Conservation (phyloP, 108 stramenopile species). For the Pseudonitzschia delicatissima region DNA sequence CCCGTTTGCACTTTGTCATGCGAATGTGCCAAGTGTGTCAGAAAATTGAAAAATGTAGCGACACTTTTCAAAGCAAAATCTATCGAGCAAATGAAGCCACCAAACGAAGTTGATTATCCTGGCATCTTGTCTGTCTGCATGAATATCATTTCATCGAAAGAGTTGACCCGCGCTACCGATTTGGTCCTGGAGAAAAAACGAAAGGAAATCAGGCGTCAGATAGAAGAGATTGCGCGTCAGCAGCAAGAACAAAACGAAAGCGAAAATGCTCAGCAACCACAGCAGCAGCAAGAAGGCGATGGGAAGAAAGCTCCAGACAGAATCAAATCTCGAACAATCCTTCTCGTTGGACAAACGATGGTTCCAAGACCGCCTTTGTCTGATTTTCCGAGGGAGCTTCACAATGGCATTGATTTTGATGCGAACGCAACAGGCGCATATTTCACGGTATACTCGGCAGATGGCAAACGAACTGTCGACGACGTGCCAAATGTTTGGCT, state of each 20-base stretch:
- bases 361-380: conserved; percentile 57
- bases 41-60: conserved; percentile 30
- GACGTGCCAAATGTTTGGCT: conserved; percentile 21
- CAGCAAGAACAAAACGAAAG: not conserved
- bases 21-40: conserved; percentile 20
- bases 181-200: not conserved
- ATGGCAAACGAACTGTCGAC: conserved; percentile 14
- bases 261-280: not conserved
- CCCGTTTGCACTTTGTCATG: conserved; percentile 38
- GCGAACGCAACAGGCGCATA: conserved; percentile 53
- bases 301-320: not conserved
- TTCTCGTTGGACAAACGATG: conserved; percentile 9
- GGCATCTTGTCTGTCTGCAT: conserved; percentile 12
- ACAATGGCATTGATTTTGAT: conserved; percentile 43
- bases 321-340: conserved; percentile 5
- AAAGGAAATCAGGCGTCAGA: not conserved
- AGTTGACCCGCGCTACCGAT: not conserved
- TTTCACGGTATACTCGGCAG: conserved; percentile 43
- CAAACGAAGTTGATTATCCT: conserved; percentile 10
- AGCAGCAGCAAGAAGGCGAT: not conserved
- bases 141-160: not conserved
- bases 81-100: conserved; percentile 1
- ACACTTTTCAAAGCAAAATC: conserved; percentile 11
- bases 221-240: not conserved
- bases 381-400: conserved; percentile 64